These are phyloP conservation scores for Dictyostelium brefeldianum DNA, from an alignment of 78 protist species.

Conservation along the genomic window DNA sequence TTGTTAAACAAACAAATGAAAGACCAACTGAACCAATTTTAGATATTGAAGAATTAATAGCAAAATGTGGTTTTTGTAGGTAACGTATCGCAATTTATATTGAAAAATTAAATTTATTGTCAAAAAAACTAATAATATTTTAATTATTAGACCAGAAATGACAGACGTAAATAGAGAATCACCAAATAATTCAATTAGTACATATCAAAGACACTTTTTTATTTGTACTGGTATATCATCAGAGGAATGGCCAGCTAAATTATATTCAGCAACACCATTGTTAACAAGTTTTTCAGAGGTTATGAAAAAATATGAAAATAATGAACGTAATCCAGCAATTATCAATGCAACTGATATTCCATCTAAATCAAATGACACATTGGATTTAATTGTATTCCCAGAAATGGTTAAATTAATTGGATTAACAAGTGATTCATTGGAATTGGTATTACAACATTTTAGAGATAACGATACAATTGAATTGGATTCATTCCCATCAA, in stretches of 20 bases:
- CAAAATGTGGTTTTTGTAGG: slow-evolving; percentile 68
- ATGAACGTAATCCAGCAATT: neutral
- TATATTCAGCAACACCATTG: neutral
- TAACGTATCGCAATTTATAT: no score
- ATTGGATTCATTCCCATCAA: slow-evolving; percentile 2
- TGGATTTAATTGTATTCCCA: slow-evolving; percentile 59
- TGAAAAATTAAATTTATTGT: no score
- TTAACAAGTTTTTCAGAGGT: neutral
- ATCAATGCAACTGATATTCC: slow-evolving; percentile 48
- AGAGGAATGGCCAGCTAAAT: slow-evolving; percentile 48
- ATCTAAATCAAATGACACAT: neutral
- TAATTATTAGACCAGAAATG: slow-evolving; percentile 46
- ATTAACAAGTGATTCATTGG: neutral
- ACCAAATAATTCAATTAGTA: slow-evolving; percentile 51
- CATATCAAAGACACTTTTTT: slow-evolving; percentile 62
- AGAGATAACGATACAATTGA: neutral
- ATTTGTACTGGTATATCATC: slow-evolving; percentile 52
- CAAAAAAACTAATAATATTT: neutral
- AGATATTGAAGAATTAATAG: slow-evolving; percentile 68
- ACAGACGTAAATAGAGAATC: neutral
- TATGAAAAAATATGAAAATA: slow-evolving; percentile 12
- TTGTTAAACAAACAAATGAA: no score
- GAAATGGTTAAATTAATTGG: slow-evolving; percentile 47
- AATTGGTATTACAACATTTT: neutral
- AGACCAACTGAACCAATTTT: neutral